Conservation (phyloP, 1,284 basidiomycete genomes). For the Heliocybe sulcata region DNA sequence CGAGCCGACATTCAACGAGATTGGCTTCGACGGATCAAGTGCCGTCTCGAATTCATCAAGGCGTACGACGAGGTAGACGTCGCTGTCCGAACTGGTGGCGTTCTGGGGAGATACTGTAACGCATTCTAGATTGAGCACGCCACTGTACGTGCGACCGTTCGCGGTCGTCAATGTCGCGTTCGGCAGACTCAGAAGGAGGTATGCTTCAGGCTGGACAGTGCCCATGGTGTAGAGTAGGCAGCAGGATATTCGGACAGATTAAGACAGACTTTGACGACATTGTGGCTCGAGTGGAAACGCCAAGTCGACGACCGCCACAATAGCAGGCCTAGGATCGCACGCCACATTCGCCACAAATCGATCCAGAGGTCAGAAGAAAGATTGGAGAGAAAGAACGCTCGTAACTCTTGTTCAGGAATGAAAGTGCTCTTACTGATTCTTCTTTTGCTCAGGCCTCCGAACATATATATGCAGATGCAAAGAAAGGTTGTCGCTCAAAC, state of each 20-base stretch:
- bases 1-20: slow-evolving; percentile 29
- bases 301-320: no score
- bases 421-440: background rate
- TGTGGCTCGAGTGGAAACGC: no score
- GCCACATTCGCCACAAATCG: no score
- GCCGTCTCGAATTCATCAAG: slow-evolving; percentile 53
- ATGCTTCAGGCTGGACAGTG: slow-evolving; percentile 34
- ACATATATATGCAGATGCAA: no score
- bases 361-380: no score
- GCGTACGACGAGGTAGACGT: slow-evolving; percentile 55
- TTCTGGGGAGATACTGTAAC: slow-evolving; percentile 36
- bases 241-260: no score
- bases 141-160: slow-evolving; percentile 23
- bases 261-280: no score
- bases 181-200: slow-evolving; percentile 44
- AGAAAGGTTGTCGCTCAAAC: no score
- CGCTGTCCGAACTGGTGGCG: slow-evolving; percentile 23
- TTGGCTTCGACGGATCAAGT: slow-evolving; percentile 42
- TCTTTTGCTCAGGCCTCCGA: no score
- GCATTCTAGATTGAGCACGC: slow-evolving; percentile 45
- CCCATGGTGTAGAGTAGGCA: background rate
- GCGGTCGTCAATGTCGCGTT: slow-evolving; percentile 33
- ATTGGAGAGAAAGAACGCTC: no score
- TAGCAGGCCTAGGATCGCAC: no score
- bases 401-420: no score